Conservation (phyloP, 148 eudicot species). For the Camellia sinensis region DNA sequence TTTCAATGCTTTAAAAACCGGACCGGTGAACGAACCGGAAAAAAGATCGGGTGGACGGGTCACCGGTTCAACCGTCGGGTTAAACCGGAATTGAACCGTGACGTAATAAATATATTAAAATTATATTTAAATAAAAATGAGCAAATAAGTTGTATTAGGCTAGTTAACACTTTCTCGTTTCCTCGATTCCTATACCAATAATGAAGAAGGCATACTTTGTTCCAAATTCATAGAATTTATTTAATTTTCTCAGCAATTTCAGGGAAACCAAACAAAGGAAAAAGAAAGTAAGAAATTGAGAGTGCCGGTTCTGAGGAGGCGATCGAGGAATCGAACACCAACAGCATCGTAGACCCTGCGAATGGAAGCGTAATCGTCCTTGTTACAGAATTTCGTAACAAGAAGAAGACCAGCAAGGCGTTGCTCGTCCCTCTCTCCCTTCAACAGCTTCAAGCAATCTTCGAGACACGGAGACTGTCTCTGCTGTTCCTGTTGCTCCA, state of each 20-base stretch:
- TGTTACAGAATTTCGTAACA: constrained; percentile 54
- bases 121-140: too few relatives aligned
- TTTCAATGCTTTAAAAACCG: not conserved
- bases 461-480: constrained; percentile 33
- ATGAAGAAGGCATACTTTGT: not conserved
- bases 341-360: constrained; percentile 59
- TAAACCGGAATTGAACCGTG: too few relatives aligned
- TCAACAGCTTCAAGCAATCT: constrained; percentile 66
- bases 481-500: constrained; percentile 11
- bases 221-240: not conserved
- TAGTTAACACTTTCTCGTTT: not conserved
- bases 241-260: not conserved
- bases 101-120: too few relatives aligned
- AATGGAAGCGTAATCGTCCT: constrained; percentile 59
- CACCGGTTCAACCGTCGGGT: too few relatives aligned
- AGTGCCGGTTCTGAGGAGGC: constrained; percentile 74
- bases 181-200: not conserved
- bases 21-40: not conserved
- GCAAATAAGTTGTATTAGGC: not conserved
- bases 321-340: constrained; percentile 60
- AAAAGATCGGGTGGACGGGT: too few relatives aligned
- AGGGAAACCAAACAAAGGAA: not conserved
- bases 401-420: constrained; percentile 89
- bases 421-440: constrained; percentile 76
- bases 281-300: not conserved